Conservation (phyloP, 78 protist species). For the Dictyostelium discoideum region DNA sequence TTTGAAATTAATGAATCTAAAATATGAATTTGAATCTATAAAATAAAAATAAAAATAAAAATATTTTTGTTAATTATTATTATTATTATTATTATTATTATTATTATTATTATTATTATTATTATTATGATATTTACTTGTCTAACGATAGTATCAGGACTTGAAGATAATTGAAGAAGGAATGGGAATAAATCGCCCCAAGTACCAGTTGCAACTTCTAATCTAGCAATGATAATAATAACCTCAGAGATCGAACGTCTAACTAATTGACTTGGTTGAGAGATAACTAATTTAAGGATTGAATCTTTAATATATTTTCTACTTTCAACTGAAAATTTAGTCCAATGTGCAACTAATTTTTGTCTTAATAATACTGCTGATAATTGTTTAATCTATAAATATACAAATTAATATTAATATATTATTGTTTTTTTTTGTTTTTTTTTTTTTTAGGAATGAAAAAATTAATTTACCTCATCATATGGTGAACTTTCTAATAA, state of each 20-base stretch:
- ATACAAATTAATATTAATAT: too few relatives aligned
- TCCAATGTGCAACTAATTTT: slow-evolving; percentile 80
- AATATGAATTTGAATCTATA: slow-evolving; percentile 38
- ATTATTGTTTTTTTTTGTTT: neutral
- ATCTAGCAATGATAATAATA: slow-evolving; percentile 45
- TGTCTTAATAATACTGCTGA: slow-evolving; percentile 77
- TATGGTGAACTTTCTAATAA: slow-evolving; percentile 51
- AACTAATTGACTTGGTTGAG: slow-evolving; percentile 31
- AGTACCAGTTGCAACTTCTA: slow-evolving; percentile 49
- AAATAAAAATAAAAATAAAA: neutral
- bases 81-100: too few relatives aligned
- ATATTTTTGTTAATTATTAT: too few relatives aligned
- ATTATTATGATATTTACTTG: slow-evolving; percentile 11
- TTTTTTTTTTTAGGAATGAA: too few relatives aligned
- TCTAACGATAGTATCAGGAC: neutral
- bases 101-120: neutral
- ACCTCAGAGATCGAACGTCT: slow-evolving; percentile 57
- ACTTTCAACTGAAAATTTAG: neutral
- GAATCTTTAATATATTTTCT: slow-evolving; percentile 25
- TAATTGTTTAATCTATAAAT: slow-evolving; percentile 61
- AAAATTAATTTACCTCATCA: slow-evolving; percentile 34
- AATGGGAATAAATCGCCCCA: slow-evolving; percentile 74
- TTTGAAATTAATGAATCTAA: slow-evolving; percentile 41
- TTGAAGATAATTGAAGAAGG: neutral
- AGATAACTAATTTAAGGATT: neutral